phyloP scores from a whole-genome alignment of 108 stramenopile genomes.

The Cylindrotheca fusiformis region DNA sequence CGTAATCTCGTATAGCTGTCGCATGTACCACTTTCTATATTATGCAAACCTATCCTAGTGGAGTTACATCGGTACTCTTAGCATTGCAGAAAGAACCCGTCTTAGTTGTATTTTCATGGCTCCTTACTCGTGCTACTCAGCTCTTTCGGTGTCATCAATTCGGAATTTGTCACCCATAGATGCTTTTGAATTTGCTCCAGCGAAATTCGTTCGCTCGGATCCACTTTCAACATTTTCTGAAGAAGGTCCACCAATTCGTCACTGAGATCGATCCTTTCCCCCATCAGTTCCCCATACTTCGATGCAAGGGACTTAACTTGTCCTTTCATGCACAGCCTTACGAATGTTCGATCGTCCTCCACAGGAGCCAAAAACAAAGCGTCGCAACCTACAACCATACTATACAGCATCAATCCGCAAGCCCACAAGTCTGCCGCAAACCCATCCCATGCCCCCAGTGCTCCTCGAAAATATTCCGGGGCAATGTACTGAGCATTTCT shows the following conservation, averaged over 20 bases:
- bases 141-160: background rate
- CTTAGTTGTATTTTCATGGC: no score
- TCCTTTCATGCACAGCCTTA: constrained; percentile 47
- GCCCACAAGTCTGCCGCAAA: constrained; percentile 84
- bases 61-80: no score
- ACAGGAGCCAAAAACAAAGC: constrained; percentile 66
- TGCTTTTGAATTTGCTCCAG: constrained; percentile 58
- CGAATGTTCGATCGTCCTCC: constrained; percentile 57
- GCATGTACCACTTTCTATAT: no score
- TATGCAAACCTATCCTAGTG: no score
- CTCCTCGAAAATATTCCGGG: constrained; percentile 55
- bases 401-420: constrained; percentile 75
- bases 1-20: no score
- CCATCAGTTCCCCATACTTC: constrained; percentile 20
- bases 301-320: constrained; percentile 17
- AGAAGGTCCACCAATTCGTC: constrained; percentile 55
- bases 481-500: constrained; percentile 56
- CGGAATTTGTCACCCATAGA: constrained; percentile 50
- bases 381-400: constrained; percentile 62
- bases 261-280: constrained; percentile 32
- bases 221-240: constrained; percentile 58
- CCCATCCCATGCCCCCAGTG: constrained; percentile 38
- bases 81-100: no score
- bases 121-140: no score
- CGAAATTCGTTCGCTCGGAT: constrained; percentile 61